Percentiles rank a stretch among this genome's conserved stretches.
Conservation (phyloP, 2,329 filamentous ascomycete genomes). For the Cordyceps cateniannulata region DNA sequence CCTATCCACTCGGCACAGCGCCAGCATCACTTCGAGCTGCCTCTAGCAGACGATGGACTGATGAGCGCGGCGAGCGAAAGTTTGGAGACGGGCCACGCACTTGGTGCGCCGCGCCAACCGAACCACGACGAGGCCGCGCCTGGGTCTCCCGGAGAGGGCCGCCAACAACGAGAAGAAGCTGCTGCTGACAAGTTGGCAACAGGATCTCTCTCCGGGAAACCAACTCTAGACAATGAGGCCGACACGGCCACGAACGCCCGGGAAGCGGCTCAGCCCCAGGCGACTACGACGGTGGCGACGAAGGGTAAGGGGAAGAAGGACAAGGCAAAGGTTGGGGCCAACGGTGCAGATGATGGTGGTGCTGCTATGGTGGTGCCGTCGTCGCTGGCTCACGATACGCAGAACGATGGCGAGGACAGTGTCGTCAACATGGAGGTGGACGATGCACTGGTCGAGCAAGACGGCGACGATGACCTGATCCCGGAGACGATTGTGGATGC, state of each 20-base stretch:
- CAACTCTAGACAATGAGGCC: constrained; percentile 1
- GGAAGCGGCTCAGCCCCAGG: neutral
- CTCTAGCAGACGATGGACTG: constrained; percentile 17
- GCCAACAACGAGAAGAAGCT: constrained; percentile 4
- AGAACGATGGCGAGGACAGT: constrained; percentile 28
- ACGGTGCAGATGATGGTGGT: neutral
- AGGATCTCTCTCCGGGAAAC: constrained; percentile 4
- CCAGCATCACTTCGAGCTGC: constrained; percentile 18
- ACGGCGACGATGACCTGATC: constrained; percentile 15
- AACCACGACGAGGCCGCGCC: neutral
- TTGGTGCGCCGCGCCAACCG: neutral
- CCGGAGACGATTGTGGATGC: constrained; percentile 17
- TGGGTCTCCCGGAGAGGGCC: constrained; percentile 5
- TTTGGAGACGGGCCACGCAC: constrained; percentile 14
- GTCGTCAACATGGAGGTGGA: constrained; percentile 23
- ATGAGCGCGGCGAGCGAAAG: constrained; percentile 20
- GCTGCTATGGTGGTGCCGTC: constrained; percentile 1
- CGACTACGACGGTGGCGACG: neutral
- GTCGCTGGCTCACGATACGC: constrained; percentile 7
- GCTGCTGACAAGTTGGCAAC: constrained; percentile 17
- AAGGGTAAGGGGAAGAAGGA: neutral
- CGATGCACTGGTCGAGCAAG: neutral
- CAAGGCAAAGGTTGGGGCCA: neutral
- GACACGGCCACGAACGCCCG: neutral
- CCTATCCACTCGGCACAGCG: constrained; percentile 25